Evolutionary conservation across 192 early-diverging fungal genomes (phyloP).

Genomic region (Podila verticillata): DNA sequence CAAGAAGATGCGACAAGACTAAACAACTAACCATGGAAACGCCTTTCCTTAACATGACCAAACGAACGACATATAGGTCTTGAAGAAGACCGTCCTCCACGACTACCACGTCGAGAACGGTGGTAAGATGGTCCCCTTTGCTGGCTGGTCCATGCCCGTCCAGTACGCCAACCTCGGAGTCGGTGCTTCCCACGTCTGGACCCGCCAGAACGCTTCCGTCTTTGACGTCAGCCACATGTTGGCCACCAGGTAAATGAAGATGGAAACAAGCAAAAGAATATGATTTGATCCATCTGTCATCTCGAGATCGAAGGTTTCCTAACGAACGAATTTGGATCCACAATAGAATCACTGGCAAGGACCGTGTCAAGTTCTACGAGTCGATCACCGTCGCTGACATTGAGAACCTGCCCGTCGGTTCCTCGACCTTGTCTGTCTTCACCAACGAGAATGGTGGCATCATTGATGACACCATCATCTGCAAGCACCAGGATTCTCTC

Average conservation of each 20-base stretch:
- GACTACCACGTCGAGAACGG: conserved; percentile 93
- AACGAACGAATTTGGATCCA: neutral
- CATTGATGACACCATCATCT: conserved; percentile 97
- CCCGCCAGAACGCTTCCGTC: conserved; percentile 88
- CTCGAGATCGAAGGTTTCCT: neutral
- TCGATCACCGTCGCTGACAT: conserved; percentile 89
- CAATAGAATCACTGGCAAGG: conserved; percentile 81
- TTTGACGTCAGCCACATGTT: conserved; percentile 99
- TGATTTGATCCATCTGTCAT: neutral
- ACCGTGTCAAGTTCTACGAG: conserved; percentile 89
- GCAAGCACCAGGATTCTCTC: conserved; percentile 81
- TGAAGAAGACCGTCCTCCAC: conserved; percentile 86
- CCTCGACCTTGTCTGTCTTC: conserved; percentile 90
- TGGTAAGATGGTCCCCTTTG: conserved; percentile 98
- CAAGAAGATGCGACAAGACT: too few species aligned
- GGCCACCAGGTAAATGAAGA: conserved; percentile 76
- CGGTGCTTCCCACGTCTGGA: conserved; percentile 90
- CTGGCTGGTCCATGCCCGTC: conserved; percentile 97
- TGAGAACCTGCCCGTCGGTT: conserved; percentile 78
- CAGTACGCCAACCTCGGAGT: conserved; percentile 87
- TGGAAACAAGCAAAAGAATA: neutral
- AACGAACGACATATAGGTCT: conserved; percentile 3
- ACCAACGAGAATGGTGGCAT: conserved; percentile 98
- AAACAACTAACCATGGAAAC: too few species aligned
- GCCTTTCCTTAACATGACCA: too few species aligned